These are phyloP conservation scores for Acorus calamus DNA, from an alignment of 106 monocot genomes.

Conservation along the genomic window DNA sequence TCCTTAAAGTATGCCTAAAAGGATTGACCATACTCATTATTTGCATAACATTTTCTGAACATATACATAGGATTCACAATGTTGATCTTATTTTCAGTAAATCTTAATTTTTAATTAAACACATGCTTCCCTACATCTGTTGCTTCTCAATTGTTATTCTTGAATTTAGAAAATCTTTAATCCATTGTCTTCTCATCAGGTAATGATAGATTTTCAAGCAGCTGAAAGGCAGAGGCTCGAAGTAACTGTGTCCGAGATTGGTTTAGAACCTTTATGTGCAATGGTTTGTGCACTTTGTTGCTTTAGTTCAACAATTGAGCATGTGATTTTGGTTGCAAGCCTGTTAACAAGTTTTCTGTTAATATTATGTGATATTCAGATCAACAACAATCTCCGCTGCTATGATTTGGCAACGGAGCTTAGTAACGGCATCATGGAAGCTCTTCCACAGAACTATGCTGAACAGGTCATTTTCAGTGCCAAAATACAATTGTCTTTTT, in stretches of 20 bases:
- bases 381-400: constrained; percentile 95
- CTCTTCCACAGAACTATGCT: constrained; percentile 91
- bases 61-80: too few relatives aligned
- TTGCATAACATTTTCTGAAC: too few relatives aligned
- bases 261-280: constrained; percentile 90
- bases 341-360: neutral
- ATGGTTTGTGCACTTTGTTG: constrained; percentile 40
- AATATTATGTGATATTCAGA: constrained; percentile 30
- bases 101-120: too few relatives aligned
- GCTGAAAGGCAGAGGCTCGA: constrained; percentile 89
- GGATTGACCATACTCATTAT: too few relatives aligned
- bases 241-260: constrained; percentile 88
- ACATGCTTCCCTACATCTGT: neutral
- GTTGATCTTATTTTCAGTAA: too few relatives aligned
- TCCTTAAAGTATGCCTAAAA: too few relatives aligned
- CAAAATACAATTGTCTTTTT: too few relatives aligned
- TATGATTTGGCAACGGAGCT: constrained; percentile 90
- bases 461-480: constrained; percentile 49
- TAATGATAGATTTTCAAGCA: constrained; percentile 99
- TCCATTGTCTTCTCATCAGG: constrained; percentile 22
- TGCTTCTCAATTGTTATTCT: neutral
- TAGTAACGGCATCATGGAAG: constrained; percentile 85
- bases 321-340: neutral
- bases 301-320: too few relatives aligned
- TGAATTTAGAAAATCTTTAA: neutral